Evolutionary conservation across 73 alveolate genomes (phyloP).

Genomic region (Paramecium tetraurelia): DNA sequence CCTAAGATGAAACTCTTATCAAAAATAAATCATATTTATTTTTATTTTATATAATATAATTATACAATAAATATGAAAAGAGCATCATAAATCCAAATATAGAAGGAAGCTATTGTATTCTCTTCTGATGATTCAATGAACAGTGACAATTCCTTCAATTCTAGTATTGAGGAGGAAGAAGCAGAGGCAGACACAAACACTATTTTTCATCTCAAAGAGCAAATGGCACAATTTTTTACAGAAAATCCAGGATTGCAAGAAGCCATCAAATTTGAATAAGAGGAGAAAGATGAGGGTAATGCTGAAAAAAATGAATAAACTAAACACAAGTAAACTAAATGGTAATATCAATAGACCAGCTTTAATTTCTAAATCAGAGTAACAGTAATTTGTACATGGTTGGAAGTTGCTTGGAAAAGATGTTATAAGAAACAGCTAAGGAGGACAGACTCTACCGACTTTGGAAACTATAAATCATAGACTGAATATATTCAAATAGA

Average conservation of each 20-base stretch:
- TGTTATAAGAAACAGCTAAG: constrained; percentile 52
- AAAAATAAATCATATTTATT: too few relatives aligned
- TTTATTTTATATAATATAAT: background rate
- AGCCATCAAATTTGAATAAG: constrained; percentile 38
- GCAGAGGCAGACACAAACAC: constrained; percentile 54
- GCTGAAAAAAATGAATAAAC: constrained; percentile 14
- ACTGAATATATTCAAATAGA: constrained; percentile 31
- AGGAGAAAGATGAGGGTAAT: background rate
- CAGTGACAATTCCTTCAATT: constrained; percentile 59
- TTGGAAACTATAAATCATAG: constrained; percentile 60
- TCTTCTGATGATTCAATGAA: constrained; percentile 64
- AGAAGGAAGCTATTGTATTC: constrained; percentile 56
- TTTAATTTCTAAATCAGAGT: constrained; percentile 12
- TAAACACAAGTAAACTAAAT: background rate
- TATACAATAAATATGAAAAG: background rate
- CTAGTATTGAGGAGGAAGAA: constrained; percentile 57
- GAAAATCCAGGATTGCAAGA: constrained; percentile 60
- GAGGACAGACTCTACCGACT: constrained; percentile 52
- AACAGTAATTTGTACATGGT: constrained; percentile 30
- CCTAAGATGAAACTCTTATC: too few relatives aligned
- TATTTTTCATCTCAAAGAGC: constrained; percentile 57
- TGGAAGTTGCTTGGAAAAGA: constrained; percentile 56
- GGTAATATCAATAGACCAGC: background rate
- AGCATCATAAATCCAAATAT: constrained; percentile 22
- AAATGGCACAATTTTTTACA: constrained; percentile 55